phyloP scores from a whole-genome alignment of 371 early-diverging fungal species.

The Apophysomyces elegans region DNA sequence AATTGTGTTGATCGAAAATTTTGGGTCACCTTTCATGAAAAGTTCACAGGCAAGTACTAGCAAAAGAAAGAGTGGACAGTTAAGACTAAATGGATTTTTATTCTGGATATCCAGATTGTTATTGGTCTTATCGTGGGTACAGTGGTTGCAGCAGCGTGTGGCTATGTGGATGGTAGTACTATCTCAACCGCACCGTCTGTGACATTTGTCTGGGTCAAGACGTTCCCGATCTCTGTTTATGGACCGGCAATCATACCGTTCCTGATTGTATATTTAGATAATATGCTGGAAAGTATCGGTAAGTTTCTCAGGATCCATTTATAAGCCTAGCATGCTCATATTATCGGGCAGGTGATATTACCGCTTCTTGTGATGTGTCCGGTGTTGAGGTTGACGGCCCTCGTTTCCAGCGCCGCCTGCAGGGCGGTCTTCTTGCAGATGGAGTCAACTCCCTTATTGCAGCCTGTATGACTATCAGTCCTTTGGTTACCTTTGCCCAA shows the following conservation, averaged over 20 bases:
- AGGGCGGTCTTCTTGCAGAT: slow-evolving; percentile 70
- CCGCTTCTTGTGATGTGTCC: slow-evolving; percentile 69
- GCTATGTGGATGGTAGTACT: slow-evolving; percentile 55
- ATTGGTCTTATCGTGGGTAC: slow-evolving; percentile 65
- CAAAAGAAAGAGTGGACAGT: background rate
- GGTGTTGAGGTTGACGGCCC: slow-evolving; percentile 66
- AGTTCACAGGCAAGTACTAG: slow-evolving; percentile 46
- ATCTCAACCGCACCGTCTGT: slow-evolving; percentile 58
- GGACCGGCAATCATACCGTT: slow-evolving; percentile 71
- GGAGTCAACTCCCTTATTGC: slow-evolving; percentile 60
- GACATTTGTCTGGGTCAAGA: slow-evolving; percentile 63
- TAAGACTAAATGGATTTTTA: background rate
- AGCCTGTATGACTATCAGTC: slow-evolving; percentile 61
- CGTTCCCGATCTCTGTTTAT: slow-evolving; percentile 62
- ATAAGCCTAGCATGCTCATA: background rate
- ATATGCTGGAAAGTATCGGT: slow-evolving; percentile 60
- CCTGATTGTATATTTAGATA: slow-evolving; percentile 58
- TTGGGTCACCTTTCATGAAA: slow-evolving; percentile 71
- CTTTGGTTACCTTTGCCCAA: slow-evolving; percentile 66
- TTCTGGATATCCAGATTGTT: slow-evolving; percentile 35
- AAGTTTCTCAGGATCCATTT: background rate
- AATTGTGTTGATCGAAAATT: slow-evolving; percentile 64
- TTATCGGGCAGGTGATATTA: slow-evolving; percentile 56
- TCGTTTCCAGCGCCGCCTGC: slow-evolving; percentile 60
- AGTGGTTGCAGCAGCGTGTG: slow-evolving; percentile 63